Base-by-base conservation (phyloP, 768 basidiomycete genomes). In the Psilocybe sp. region DNA sequence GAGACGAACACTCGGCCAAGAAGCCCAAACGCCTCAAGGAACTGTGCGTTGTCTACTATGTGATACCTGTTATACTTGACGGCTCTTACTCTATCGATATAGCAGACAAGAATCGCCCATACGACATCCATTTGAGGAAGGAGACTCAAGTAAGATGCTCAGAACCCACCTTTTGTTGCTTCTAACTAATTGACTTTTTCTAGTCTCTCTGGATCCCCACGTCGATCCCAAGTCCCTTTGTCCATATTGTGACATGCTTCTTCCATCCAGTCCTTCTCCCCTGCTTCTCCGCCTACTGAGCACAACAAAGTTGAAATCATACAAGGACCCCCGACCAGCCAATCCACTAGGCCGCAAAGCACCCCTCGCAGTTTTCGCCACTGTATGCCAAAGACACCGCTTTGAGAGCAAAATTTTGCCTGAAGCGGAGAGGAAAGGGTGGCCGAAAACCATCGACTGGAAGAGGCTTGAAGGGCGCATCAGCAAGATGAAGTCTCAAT, bases 401-500 rank as follows among this genome's bases (percentile, higher is more conserved):
- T 92, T 91, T 54, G 91, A 93, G 66, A 79, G 73, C 15, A 69
- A 84, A 47, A 79, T 85, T 49, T 69, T 93, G 2, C 91, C 91
- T 0, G 77, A 84, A 53, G 91, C 90, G 4, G 72, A 82, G 44
- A 62, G 66, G 32, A 79, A 78, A 47, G 88, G 89, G 4, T 93
- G 91, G 91, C 91, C 90, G 1, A 83, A 81, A 56, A 61, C 60
- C 4, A 89, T 93, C 28, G 73, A 89, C 45, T 92, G 89, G 73
- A 61, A 68, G 16, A 60, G 62, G 19, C 69, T 93, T 16, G 71
- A 75, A 6, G 64, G 55, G 2, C 74, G 91, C 18, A 75, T 92
- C 23, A 62, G 70, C 54, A 66, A 59, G 41, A 78, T 90, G 72
- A 71, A 72, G 50, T 51, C 54, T 0, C 56, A 63, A 7, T 61